A percentile compares a stretch with the other conserved stretches of the same genome.
Evolutionary conservation across 495 filamentous ascomycete genomes (phyloP).

Genomic region (Cercophora samala): DNA sequence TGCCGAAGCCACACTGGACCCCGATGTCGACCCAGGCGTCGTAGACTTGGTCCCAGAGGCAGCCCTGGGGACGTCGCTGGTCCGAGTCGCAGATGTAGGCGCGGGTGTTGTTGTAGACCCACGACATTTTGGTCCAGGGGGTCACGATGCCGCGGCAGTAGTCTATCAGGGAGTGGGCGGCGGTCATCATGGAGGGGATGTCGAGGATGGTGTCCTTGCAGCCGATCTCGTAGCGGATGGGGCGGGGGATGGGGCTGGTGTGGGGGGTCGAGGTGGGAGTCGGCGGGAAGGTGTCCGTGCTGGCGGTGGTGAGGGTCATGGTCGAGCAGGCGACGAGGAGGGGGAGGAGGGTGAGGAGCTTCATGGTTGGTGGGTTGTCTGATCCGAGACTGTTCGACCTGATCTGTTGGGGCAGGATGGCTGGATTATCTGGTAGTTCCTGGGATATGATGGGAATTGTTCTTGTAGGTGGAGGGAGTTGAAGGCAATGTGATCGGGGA

Average conservation of each 20-base stretch:
- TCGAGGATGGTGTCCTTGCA: conserved; percentile 3
- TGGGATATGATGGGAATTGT: background rate
- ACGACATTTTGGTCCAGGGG: conserved; percentile 1
- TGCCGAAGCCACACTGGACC: background rate
- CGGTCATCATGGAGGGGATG: background rate
- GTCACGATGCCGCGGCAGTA: conserved; percentile 5
- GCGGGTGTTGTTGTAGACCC: background rate
- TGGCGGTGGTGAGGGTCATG: background rate
- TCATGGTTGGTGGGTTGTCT: background rate
- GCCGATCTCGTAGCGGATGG: background rate
- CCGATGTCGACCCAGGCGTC: background rate
- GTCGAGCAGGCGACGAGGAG: background rate
- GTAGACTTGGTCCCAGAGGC: background rate
- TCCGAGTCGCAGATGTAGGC: conserved; percentile 6
- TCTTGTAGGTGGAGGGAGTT: background rate
- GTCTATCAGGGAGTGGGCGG: background rate
- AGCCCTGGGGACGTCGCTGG: background rate
- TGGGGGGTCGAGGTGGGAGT: background rate
- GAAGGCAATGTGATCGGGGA: background rate
- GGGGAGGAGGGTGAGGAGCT: background rate
- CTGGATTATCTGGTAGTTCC: background rate
- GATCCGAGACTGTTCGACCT: background rate
- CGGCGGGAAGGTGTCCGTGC: background rate
- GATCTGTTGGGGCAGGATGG: no score
- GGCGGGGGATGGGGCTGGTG: conserved; percentile 1